Evolutionary conservation across 345 rosid genomes (phyloP), one percentile per base, ranked within the genome.

Genomic region (Trapa incisa): DNA sequence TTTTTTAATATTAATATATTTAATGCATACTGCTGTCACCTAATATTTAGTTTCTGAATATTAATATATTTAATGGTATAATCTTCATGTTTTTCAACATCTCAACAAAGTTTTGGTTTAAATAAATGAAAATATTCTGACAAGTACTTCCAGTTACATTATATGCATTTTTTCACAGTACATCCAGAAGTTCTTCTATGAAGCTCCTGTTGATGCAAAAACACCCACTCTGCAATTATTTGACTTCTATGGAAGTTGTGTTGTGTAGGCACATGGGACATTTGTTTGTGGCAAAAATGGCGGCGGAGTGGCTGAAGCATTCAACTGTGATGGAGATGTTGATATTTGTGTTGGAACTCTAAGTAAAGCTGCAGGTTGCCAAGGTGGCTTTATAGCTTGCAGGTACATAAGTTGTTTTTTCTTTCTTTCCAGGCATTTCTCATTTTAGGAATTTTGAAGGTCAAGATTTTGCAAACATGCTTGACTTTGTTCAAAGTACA

Each of bases 291-390:
- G 99, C 65, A 81, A 84, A 77, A 78, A 72, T 68, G 99, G 99
- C 8, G 92, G 96, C 22, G 99, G 97, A 62, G 96, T 93, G 60
- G 96, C 97, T 0, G 95, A 93, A 78, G 83, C 80, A 72, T 93
- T 83, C 77, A 72, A 83, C 62, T 93, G 97, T 81, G 99, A 90
- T 76, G 69, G 69, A 35, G 89, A 88, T 69, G 81, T 93, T 71
- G 99, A 93, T 78, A 67, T 90, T 77, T 88, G 92, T 61, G 75
- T 93, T 42, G 99, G 97, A 74, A 90, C 99, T 67, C 75, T 94
- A 75, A 94, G 99, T 75, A 94, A 94, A 71, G 99, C 99, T 47
- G 99, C 91, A 48, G 99, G 97, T 75, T 88, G 97, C 87, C 96
- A 86, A 70, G 99, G 99, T 38, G 99, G 99, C 73, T 94, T 91